A percentile compares a stretch with the other conserved stretches of the same genome.
phyloP scores from a whole-genome alignment of 2,329 filamentous ascomycete genomes.

The Penicillium sp. region DNA sequence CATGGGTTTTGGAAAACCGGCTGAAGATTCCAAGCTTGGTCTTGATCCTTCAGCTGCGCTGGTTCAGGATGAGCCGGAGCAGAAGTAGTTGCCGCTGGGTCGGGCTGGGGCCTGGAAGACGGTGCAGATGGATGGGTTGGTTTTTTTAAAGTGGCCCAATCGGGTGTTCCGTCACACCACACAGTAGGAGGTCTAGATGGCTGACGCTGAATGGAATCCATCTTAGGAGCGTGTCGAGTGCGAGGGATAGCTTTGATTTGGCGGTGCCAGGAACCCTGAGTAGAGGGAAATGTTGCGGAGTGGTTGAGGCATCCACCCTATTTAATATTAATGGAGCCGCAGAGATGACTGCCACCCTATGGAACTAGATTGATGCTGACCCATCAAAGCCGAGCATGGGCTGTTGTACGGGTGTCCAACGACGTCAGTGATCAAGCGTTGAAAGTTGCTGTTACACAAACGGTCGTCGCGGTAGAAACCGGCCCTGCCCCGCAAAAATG shows the following conservation, averaged over 20 bases:
- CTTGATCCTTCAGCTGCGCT: neutral
- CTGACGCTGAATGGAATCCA: neutral
- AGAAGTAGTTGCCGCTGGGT: neutral
- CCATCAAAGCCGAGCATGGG: too few relatives aligned
- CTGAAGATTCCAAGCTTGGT: neutral
- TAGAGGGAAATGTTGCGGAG: too few relatives aligned
- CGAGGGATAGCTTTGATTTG: neutral
- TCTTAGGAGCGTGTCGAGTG: neutral
- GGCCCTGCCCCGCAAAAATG: neutral
- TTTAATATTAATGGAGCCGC: too few relatives aligned
- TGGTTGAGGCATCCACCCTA: too few relatives aligned
- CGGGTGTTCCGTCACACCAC: neutral
- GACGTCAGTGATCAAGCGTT: too few relatives aligned
- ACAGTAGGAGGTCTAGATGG: neutral
- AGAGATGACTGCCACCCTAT: too few relatives aligned
- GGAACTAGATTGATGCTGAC: too few relatives aligned
- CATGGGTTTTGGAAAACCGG: neutral
- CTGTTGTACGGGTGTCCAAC: too few relatives aligned
- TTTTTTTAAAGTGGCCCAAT: neutral
- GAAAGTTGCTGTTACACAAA: neutral
- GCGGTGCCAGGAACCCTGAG: neutral
- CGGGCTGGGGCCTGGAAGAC: neutral
- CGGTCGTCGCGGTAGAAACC: neutral
- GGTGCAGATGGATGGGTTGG: neutral
- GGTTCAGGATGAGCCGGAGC: neutral